Evolutionary conservation across 1,284 basidiomycete species (phyloP).

Genomic region (Austropuccinia psidii): DNA sequence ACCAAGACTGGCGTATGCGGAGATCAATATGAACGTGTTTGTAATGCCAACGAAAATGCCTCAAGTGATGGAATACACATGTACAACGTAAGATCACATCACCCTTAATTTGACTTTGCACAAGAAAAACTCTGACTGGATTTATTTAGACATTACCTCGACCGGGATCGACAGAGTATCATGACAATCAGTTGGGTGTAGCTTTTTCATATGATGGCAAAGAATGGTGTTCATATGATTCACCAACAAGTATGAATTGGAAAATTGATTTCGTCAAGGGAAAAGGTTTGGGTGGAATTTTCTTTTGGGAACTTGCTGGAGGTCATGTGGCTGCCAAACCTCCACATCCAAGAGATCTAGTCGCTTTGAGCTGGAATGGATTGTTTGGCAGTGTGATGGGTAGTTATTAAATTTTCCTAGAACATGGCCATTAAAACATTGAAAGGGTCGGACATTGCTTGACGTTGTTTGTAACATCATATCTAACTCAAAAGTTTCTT

Average conservation of each 20-base stretch:
- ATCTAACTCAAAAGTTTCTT: no score
- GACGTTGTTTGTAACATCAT: no score
- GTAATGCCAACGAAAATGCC: constrained; percentile 20
- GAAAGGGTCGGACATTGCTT: no score
- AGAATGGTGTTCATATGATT: constrained; percentile 37
- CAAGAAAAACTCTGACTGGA: background rate
- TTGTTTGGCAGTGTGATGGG: constrained; percentile 2
- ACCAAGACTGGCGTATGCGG: constrained; percentile 27
- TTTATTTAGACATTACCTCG: constrained; percentile 4
- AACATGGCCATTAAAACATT: no score
- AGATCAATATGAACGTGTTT: constrained; percentile 34
- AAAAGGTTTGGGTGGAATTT: constrained; percentile 20
- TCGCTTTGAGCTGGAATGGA: constrained; percentile 23
- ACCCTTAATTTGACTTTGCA: background rate
- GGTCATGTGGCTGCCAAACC: constrained; percentile 26
- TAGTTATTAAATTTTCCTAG: constrained; percentile 19
- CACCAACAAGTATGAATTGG: constrained; percentile 21
- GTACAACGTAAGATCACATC: constrained; percentile 21
- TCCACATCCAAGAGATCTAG: constrained; percentile 31
- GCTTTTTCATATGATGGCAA: constrained; percentile 28
- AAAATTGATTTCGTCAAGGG: constrained; percentile 27
- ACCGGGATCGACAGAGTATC: constrained; percentile 18
- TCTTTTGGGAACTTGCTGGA: constrained; percentile 36
- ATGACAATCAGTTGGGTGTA: constrained; percentile 26
- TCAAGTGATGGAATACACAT: constrained; percentile 29